Evolutionary conservation across 805 yeast species (phyloP).

Genomic region (Saturnispora diversa): DNA sequence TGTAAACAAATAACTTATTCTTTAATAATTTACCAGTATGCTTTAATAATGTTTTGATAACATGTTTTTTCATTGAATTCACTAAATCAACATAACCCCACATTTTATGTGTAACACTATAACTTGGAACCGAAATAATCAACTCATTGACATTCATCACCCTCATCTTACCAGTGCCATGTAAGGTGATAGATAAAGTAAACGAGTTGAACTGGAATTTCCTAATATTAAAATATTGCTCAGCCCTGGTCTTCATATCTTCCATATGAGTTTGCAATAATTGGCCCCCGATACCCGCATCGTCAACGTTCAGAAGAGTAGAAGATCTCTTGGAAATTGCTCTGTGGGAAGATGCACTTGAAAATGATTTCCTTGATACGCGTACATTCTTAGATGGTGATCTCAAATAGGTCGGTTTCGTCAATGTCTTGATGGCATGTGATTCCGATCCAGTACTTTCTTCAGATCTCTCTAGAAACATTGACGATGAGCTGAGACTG

Average conservation of each 20-base stretch:
- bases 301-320: background rate
- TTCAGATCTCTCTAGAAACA: too few species aligned
- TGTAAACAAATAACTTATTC: constrained; percentile 46
- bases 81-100: constrained; percentile 70
- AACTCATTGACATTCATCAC: constrained; percentile 74
- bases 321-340: background rate
- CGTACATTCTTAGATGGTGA: too few species aligned
- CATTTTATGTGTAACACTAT: constrained; percentile 50
- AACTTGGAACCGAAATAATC: constrained; percentile 53
- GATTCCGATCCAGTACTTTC: too few species aligned
- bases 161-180: constrained; percentile 62
- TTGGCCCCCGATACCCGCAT: background rate
- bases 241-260: constrained; percentile 69
- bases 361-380: too few species aligned
- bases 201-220: constrained; percentile 45
- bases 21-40: constrained; percentile 73
- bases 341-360: too few species aligned
- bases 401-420: too few species aligned
- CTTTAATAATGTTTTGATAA: constrained; percentile 47
- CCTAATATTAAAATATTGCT: constrained; percentile 61
- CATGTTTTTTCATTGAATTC: constrained; percentile 50
- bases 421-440: too few species aligned
- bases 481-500: too few species aligned
- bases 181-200: constrained; percentile 61
- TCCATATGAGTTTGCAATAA: constrained; percentile 22